These are phyloP conservation scores for Penicillium canescens DNA, from an alignment of 495 filamentous ascomycete species.

Conservation along the genomic window DNA sequence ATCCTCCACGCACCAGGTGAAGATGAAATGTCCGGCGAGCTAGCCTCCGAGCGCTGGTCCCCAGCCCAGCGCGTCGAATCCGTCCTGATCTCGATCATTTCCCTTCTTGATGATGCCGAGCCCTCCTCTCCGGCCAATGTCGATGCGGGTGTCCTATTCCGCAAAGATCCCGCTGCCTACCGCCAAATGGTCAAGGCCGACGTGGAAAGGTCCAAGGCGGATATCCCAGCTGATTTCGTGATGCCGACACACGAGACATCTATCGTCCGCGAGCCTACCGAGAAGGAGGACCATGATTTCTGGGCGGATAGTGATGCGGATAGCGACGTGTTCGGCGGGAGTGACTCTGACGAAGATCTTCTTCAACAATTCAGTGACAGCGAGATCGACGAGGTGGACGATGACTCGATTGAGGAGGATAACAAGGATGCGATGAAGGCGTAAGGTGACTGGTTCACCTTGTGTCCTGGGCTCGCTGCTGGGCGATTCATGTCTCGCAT, in stretches of 20 bases:
- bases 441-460: background rate
- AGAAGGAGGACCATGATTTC: constrained; percentile 77
- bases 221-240: constrained; percentile 77
- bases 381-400: constrained; percentile 47
- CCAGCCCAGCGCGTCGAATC: constrained; percentile 92
- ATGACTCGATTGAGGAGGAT: constrained; percentile 3
- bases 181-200: constrained; percentile 66
- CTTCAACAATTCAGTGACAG: constrained; percentile 59
- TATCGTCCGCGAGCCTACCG: constrained; percentile 52
- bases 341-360: constrained; percentile 59
- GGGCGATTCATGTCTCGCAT: background rate
- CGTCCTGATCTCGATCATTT: constrained; percentile 87
- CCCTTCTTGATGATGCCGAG: constrained; percentile 93
- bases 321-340: constrained; percentile 76
- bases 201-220: constrained; percentile 69
- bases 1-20: constrained; percentile 93
- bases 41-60: constrained; percentile 87
- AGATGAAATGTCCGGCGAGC: constrained; percentile 87
- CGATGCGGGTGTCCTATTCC: constrained; percentile 83
- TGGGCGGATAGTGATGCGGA: constrained; percentile 79
- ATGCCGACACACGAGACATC: constrained; percentile 76
- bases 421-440: constrained; percentile 4
- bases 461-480: background rate
- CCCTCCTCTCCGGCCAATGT: constrained; percentile 93
- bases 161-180: constrained; percentile 68